Evolutionary conservation across 306 rosid species (phyloP), one percentile per base, ranked within the genome.

Genomic region (Fragaria ananassa): DNA sequence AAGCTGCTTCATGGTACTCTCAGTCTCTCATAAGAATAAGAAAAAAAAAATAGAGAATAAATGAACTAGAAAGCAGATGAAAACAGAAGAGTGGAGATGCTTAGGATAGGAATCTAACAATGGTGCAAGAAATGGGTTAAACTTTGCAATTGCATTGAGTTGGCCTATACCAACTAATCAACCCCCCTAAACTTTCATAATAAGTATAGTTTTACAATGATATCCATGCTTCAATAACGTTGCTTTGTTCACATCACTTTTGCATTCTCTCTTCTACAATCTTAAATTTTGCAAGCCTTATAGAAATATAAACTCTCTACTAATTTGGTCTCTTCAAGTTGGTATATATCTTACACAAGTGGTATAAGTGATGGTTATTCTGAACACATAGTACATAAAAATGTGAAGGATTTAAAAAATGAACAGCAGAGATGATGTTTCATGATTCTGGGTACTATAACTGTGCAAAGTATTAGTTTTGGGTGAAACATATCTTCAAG

Each of bases 1-100:
- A 93, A 83, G 91, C 88, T 49, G 96, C 98, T 86, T 93, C 94
- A 47, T 93, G 98, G 97, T 93, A 87, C 79, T 76, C 35, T n/a
- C 35, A 12, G 42, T 46, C 14, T 70, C 58, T 71, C 23, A 9
- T 19, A 35, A 18, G 14, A 18, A 39, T 66, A 18, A 39, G 39
- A 37, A 37, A 4, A 7, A 41, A 41, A 41, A 46, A 37, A 13
- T 3, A 8, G 44, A 37, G 21, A 17, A 64, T 6, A 63, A 34
- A 63, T 2, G 46, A 17, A 64, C 1, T 64, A 8, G 27, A 63
- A 18, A 63, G 34, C 42, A 63, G 19, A 10, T 2, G 68, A 63
- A 31, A 35, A 17, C 23, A 34, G 69, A 14, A 63, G 12, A 64
- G 21, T 14, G 8, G 14, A 35, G 46, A 14, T 29, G 12, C 45